Base-by-base conservation (phyloP, 257 asterid species). In the Salvia rosmarinus region DNA sequence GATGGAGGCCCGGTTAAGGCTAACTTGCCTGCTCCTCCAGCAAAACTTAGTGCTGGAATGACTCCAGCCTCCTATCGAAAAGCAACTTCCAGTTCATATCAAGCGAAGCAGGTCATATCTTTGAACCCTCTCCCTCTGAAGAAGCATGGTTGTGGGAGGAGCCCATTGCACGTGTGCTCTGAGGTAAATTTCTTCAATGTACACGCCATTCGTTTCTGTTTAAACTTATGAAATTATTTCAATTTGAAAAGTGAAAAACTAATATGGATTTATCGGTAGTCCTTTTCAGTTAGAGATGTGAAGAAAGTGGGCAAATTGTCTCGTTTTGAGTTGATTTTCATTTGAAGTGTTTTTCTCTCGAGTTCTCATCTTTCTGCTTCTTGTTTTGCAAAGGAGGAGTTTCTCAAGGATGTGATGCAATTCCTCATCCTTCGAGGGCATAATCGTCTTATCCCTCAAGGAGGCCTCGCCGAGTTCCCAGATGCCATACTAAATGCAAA, bases 401-500 rank as follows among this genome's bases (percentile, higher is more conserved):
- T 95, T 74, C 79, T 91, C 42, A 90, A 89, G 81, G 99, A 95
- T 73, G 99, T 95, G 2, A 95, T 95, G 99, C 97, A 91, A 78
- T 91, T 95, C 79, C 88, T 95, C 59, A 84, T 89, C 68, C 98
- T 95, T 68, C 88, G 98, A 64, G 99, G 99, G 10, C 99, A 95
- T 76, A 91, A 84, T 61, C 98, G 99, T 65, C 98, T 95, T 64
- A 86, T 95, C 79, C 99, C 99, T 74, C 98, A 95, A 86, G 97
- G 96, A 17, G 99, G 99, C 66, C 82, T 91, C 47, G 90, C 95
- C 0, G 99, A 95, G 87, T 95, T 95, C 75, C 99, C 99, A 5
- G 99, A 95, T 49, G 98, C 99, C 16, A 87, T 95, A 79, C 96
- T 95, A 80, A 95, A 95, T n/a, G 99, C 99, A 9, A 95, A 91